phyloP scores from a whole-genome alignment of 805 yeast genomes.

The Metschnikowia reukaufii region DNA sequence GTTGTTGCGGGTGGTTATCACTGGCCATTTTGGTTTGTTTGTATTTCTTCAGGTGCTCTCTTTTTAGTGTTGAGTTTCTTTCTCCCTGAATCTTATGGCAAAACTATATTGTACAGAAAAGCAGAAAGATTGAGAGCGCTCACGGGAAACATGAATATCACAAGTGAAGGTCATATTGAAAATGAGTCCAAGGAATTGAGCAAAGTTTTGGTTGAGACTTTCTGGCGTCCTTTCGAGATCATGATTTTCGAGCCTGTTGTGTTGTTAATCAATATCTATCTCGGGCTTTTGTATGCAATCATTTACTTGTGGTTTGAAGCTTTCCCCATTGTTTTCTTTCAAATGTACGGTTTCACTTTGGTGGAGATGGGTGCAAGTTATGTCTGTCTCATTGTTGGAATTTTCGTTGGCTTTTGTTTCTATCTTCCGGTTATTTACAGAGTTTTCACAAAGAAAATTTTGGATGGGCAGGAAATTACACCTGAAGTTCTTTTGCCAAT shows the following conservation, averaged over 20 bases:
- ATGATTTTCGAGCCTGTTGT: slow-evolving; percentile 16
- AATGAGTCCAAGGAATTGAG: slow-evolving; percentile 3
- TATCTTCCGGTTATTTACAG: slow-evolving; percentile 11
- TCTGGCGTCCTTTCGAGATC: slow-evolving; percentile 17
- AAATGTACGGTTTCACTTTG: slow-evolving; percentile 13
- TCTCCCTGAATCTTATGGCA: slow-evolving; percentile 17
- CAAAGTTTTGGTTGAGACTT: slow-evolving; percentile 12
- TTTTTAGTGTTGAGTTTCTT: slow-evolving; percentile 11
- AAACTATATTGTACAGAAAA: slow-evolving; percentile 17
- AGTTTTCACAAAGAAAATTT: slow-evolving; percentile 8
- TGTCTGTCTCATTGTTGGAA: slow-evolving; percentile 12
- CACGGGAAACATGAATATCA: slow-evolving; percentile 16
- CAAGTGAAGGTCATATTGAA: slow-evolving; percentile 17
- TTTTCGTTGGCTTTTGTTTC: slow-evolving; percentile 8
- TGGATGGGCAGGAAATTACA: slow-evolving; percentile 4
- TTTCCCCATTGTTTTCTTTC: slow-evolving; percentile 16
- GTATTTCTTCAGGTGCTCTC: slow-evolving; percentile 13
- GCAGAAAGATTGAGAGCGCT: slow-evolving; percentile 16
- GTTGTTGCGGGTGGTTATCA: slow-evolving; percentile 19
- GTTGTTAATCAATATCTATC: slow-evolving; percentile 15
- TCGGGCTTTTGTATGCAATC: slow-evolving; percentile 17
- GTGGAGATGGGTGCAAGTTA: slow-evolving; percentile 15
- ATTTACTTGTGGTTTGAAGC: slow-evolving; percentile 19
- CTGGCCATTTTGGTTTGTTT: slow-evolving; percentile 19
- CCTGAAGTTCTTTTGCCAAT: slow-evolving; percentile 15